Percentiles rank a stretch among this genome's conserved stretches.
Evolutionary conservation across 2,329 filamentous ascomycete genomes (phyloP).

Genomic region (Hypoxylon sp.): DNA sequence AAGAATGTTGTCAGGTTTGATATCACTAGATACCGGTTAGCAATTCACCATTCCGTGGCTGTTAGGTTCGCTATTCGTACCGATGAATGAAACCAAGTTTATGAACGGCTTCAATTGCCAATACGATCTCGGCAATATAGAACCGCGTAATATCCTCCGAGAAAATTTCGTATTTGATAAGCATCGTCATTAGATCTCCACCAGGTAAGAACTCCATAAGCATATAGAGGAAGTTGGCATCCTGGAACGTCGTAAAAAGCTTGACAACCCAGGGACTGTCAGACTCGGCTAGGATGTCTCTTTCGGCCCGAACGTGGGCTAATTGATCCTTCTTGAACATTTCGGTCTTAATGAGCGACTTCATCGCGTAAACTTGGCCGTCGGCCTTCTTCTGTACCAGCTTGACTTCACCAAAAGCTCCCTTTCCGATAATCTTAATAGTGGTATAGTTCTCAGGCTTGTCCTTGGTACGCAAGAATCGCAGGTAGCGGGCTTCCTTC

Average conservation of each 20-base stretch:
- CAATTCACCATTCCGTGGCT: neutral
- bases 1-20: constrained; percentile 99
- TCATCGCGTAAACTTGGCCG: constrained; percentile 97
- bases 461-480: constrained; percentile 94
- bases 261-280: constrained; percentile 99
- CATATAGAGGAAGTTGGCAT: constrained; percentile 96
- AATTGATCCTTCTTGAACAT: constrained; percentile 99
- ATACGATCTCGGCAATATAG: constrained; percentile 98
- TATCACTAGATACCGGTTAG: constrained; percentile 81
- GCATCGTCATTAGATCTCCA: constrained; percentile 99
- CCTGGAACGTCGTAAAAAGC: constrained; percentile 98
- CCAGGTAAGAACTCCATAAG: constrained; percentile 99
- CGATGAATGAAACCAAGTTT: constrained; percentile 98
- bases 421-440: constrained; percentile 98
- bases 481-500: constrained; percentile 92
- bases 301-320: constrained; percentile 95
- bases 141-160: constrained; percentile 98
- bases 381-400: constrained; percentile 96
- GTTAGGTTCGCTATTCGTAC: constrained; percentile 65
- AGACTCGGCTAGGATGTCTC: constrained; percentile 98
- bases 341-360: constrained; percentile 97
- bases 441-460: constrained; percentile 95
- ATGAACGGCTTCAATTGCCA: constrained; percentile 99
- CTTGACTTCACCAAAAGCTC: constrained; percentile 98
- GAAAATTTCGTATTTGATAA: constrained; percentile 99